Evolutionary conservation across 2,329 filamentous ascomycete species (phyloP), one percentile per base, ranked within the genome.

Genomic region (Septoria petroselini): DNA sequence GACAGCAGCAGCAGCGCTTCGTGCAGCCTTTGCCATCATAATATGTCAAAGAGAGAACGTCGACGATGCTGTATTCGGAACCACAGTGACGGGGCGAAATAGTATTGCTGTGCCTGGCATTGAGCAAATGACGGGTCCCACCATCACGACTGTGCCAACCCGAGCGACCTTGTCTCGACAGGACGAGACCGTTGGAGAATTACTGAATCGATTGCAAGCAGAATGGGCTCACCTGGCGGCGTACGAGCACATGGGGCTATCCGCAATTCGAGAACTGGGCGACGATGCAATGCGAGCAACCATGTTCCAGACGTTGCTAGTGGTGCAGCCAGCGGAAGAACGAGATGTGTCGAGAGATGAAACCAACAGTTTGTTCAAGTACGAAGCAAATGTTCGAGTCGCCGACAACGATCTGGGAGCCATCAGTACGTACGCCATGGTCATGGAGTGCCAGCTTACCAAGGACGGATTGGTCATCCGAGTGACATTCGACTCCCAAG

Each of bases 281-380:
- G 68, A 73, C 1, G 78, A 81, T 50, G 75, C 76, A 3, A 70
- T 76, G 7, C 71, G 78, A 51, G 79, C 79, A 2, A 82, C 79
- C 58, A 41, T n/a, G 5, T 52, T 52, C 34, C 49, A 52, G 29
- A 42, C 49, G 9, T 25, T 47, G 15, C 44, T 52, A 2, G 31
- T 52, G 8, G 12, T 48, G 9, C 49, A 48, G 18, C 41, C 48
- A n/a, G 15, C 17, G 14, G 40, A 48, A 41, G 17, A 40, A 25
- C 14, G 29, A 12, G n/a, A n/a, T n/a, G n/a, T n/a, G n/a, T n/a
- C n/a, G n/a, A n/a, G n/a, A n/a, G n/a, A n/a, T n/a, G n/a, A n/a
- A n/a, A 21, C 21, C 18, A 25, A 29, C 15, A n/a, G 15, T 12
- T 23, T 41, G 25, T 41, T 41, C 15, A 23, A 25, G 23, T 14